Percentiles rank a stretch among this genome's conserved stretches.
Evolutionary conservation across 2,329 filamentous ascomycete species (phyloP).

Genomic region (Didymella glomerata): DNA sequence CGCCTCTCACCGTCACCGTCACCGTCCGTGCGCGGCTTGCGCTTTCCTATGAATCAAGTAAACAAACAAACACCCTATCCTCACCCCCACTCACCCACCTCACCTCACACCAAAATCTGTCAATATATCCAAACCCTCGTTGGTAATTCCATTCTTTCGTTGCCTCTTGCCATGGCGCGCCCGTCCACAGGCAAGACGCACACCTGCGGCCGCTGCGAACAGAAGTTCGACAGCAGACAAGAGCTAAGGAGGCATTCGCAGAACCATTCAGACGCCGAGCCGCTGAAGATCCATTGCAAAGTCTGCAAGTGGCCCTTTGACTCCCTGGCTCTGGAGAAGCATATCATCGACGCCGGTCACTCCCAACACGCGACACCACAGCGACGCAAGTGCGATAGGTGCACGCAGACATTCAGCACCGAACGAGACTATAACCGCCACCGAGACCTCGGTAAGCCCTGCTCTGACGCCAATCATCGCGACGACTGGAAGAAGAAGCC

Average conservation of each 20-base stretch:
- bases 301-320: conserved; percentile 21
- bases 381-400: conserved; percentile 24
- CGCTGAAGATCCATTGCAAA: background rate
- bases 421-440: conserved; percentile 21
- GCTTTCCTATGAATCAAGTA: background rate
- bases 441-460: conserved; percentile 24
- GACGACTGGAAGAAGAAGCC: conserved; percentile 11
- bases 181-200: conserved; percentile 9
- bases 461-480: conserved; percentile 25
- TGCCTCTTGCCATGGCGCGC: background rate
- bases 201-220: conserved; percentile 32
- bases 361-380: background rate
- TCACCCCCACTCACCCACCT: background rate
- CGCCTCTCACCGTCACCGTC: background rate
- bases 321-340: conserved; percentile 32
- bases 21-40: conserved; percentile 8
- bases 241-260: conserved; percentile 27
- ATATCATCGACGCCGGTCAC: conserved; percentile 28
- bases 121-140: background rate
- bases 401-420: conserved; percentile 21
- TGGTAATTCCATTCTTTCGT: background rate
- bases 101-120: background rate
- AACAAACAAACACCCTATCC: background rate
- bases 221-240: conserved; percentile 26
- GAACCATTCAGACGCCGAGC: conserved; percentile 20